Evolutionary conservation across 1,284 basidiomycete genomes (phyloP), one percentile per base, ranked within the genome.

Genomic region (Ustilago loliicola): DNA sequence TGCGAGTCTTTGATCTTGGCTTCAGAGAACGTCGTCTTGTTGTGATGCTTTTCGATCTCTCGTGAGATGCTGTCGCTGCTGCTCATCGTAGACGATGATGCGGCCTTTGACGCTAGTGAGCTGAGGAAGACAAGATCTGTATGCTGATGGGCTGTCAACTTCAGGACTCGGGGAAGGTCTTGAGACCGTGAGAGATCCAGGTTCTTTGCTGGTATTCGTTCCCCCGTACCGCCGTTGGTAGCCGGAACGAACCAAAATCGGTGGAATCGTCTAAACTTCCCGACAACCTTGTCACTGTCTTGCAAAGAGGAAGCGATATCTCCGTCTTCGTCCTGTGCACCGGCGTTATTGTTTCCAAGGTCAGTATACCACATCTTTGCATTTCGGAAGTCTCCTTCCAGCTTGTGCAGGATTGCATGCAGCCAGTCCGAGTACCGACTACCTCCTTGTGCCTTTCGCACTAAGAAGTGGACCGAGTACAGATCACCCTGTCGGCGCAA

Each of bases 281-380:
- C 40, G 6, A 40, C 42, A 38, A 21, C 21, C n/a, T 30, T 11
- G 19, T 29, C 7, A 15, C 32, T 40, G 2, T 17, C 42, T 17
- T n/a, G 25, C 36, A 32, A 32, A 29, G 8, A 13, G 3, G 13
- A n/a, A 9, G 17, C 3, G 1, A 13, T 27, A 0, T n/a, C 19
- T 19, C 9, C 17, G 6, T 13, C 21, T 7, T 34, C 47, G n/a
- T 54, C 50, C 19, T 47, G 13, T 45, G 30, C 59, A 21, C 52
- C 50, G 6, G 36, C 21, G 32, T 66, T 66, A 60, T 45, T 58
- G 50, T 70, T 70, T 11, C 63, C 67, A 15, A 70, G 62, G n/a
- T 75, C 72, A 27, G 64, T 66, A 29, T 75, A 75, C 72, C 72
- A 70, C 72, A 75, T 75, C 56, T 75, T 75, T 25, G 72, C 72